A percentile compares a stretch with the other conserved stretches of the same genome.
These are phyloP conservation scores for Corylus heterophylla DNA, from an alignment of 306 rosid species.

Conservation along the genomic window DNA sequence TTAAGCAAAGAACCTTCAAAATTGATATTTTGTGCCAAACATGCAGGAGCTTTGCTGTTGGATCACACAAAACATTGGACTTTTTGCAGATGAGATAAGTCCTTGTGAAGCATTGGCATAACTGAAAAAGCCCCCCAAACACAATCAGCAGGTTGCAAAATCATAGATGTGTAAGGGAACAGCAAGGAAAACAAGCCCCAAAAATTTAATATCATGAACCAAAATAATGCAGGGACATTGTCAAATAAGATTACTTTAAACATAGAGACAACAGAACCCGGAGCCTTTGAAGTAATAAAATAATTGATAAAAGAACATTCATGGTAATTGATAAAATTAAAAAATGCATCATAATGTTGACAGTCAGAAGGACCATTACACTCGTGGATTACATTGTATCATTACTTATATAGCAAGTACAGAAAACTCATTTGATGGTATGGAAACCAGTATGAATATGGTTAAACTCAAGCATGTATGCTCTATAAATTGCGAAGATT, in stretches of 20 bases:
- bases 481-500: too few species aligned
- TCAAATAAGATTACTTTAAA: background rate
- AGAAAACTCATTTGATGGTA: background rate
- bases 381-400: background rate
- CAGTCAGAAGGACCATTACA: background rate
- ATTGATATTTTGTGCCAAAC: conserved; percentile 18
- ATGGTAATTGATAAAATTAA: background rate
- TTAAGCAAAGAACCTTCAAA: conserved; percentile 24
- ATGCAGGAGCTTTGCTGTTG: conserved; percentile 14
- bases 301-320: background rate
- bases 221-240: background rate
- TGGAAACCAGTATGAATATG: background rate
- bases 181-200: background rate
- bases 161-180: background rate
- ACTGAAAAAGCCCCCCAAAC: background rate
- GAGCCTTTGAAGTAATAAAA: background rate
- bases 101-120: background rate
- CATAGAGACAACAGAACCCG: background rate
- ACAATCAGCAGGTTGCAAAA: background rate
- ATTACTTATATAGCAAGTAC: background rate
- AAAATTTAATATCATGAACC: background rate
- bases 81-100: background rate
- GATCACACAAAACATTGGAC: conserved; percentile 10
- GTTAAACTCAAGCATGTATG: background rate
- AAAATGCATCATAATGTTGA: background rate